Evolutionary conservation across 371 early-diverging fungal species (phyloP), one percentile per base, ranked within the genome.

Genomic region (Mortierella sp.): DNA sequence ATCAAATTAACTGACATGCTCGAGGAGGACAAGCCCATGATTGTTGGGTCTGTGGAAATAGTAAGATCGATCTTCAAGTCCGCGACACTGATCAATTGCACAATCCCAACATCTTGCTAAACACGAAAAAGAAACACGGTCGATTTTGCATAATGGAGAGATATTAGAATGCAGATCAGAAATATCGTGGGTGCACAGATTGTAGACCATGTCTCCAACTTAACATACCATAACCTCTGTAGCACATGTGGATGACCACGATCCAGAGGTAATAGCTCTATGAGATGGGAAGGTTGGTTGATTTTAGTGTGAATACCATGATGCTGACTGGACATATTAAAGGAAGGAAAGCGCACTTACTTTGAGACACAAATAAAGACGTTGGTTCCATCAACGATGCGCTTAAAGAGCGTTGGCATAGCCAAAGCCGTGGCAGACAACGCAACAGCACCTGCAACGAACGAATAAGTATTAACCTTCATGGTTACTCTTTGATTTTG

Each of bases 11-110:
- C 45, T 8, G 24, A 24, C 12, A 62, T 2, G 5, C 45, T 24
- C 9, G 62, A n/a, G 14, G 64, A 65, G 57, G 66, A 54, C 39
- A 66, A 5, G 11, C 12, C 57, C 66, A 55, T 18, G 43, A 39
- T 39, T 10, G 0, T 12, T 10, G 40, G 24, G 32, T 66, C 16
- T 3, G 20, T 16, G 30, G 39, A 30, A 30, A 30, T 14, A 2
- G 40, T 24, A 18, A 55, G n/a, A 26, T 66, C 57, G 22, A 40
- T 40, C 6, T 0, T 22, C 57, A 66, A 37, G 40, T 66, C 55
- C 0, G 1, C 9, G 16, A 55, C 39, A 22, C 3, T 24, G 40
- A 55, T 26, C 26, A 0, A 0, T 32, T 40, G 37, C 2, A 66
- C 1, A 18, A 55, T 39, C 1, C 66, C 66, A 5, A 66, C 10